phyloP scores from a whole-genome alignment of 1,139 yeast genomes.

The Sugiyamaella paludigena region DNA sequence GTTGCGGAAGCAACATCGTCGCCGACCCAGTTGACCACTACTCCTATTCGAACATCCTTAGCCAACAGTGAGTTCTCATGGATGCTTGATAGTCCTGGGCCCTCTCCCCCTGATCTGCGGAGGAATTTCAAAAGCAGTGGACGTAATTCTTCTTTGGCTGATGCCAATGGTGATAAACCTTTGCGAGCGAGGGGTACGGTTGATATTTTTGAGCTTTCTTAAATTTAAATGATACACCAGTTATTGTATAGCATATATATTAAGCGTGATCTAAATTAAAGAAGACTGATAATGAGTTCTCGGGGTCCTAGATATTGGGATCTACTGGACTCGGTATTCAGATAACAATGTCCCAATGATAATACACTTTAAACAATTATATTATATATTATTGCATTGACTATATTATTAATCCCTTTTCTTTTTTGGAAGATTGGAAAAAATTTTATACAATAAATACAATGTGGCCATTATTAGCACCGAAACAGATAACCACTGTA shows the following conservation, averaged over 20 bases:
- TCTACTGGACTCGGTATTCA: not conserved
- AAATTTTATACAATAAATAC: slow-evolving; percentile 37
- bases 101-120: slow-evolving; percentile 12
- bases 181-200: slow-evolving; percentile 2
- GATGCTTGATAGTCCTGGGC: slow-evolving; percentile 21
- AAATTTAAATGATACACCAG: not conserved
- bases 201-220: slow-evolving; percentile 13
- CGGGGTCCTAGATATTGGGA: too few relatives aligned
- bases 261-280: not conserved
- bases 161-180: not conserved
- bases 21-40: slow-evolving; percentile 3
- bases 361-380: not conserved
- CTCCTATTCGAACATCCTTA: slow-evolving; percentile 21
- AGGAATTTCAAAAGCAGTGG: slow-evolving; percentile 7
- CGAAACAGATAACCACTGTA: slow-evolving; percentile 37
- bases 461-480: slow-evolving; percentile 36
- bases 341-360: too few relatives aligned
- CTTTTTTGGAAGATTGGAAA: slow-evolving; percentile 13
- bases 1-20: slow-evolving; percentile 1
- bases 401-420: slow-evolving; percentile 1
- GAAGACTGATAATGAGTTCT: too few relatives aligned
- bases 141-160: not conserved
- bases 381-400: not conserved
- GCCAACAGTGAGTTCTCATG: slow-evolving; percentile 27
- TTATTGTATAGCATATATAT: not conserved